Conservation (phyloP, 2,329 filamentous ascomycete genomes). For the Pseudogymnoascus sp. region DNA sequence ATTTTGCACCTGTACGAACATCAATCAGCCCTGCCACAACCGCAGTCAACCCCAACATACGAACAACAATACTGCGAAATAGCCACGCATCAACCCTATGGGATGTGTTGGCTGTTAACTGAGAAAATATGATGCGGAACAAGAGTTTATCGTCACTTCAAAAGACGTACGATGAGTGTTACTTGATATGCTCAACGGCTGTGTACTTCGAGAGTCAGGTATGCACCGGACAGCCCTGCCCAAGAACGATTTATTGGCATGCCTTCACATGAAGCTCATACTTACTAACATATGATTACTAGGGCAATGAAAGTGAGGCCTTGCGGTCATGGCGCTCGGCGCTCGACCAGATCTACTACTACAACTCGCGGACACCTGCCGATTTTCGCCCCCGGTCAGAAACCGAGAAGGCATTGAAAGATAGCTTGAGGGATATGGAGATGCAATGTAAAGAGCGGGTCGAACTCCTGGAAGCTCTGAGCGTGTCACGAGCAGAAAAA, state of each 20-base stretch:
- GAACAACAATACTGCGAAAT: conserved; percentile 4
- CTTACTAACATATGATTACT: conserved; percentile 15
- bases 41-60: background rate
- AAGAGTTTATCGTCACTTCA: conserved; percentile 69
- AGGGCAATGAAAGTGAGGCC: conserved; percentile 90
- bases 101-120: conserved; percentile 3
- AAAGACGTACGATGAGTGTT: conserved; percentile 96
- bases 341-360: conserved; percentile 80
- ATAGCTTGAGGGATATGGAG: conserved; percentile 76
- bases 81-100: background rate
- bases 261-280: background rate
- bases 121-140: conserved; percentile 39
- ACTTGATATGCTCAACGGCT: conserved; percentile 87
- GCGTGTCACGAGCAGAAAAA: conserved; percentile 50
- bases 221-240: conserved; percentile 21
- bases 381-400: conserved; percentile 66
- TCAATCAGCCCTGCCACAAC: conserved; percentile 6
- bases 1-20: conserved; percentile 6
- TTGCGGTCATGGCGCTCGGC: conserved; percentile 84
- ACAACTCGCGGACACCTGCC: conserved; percentile 65
- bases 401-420: conserved; percentile 74
- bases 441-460: conserved; percentile 89
- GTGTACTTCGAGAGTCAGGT: conserved; percentile 95
- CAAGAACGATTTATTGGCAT: background rate
- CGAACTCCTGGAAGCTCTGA: conserved; percentile 75